Evolutionary conservation across 2,329 filamentous ascomycete genomes (phyloP).

Genomic region (Neofusicoccum laricinum): DNA sequence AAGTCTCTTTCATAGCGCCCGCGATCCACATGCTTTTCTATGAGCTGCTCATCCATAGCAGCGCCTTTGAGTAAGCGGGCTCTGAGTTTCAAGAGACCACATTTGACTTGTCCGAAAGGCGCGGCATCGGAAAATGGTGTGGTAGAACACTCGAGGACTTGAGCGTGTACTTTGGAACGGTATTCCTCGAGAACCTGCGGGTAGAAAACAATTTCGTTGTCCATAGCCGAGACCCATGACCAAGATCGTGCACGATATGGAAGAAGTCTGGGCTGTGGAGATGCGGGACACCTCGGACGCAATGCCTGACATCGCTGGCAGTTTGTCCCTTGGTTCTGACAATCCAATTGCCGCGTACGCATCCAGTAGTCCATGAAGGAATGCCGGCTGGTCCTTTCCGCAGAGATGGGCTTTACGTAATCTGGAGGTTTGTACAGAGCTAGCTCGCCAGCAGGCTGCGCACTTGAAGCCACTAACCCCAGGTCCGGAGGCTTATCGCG

Average conservation of each 20-base stretch:
- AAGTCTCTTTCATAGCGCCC: not conserved
- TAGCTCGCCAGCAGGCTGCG: not conserved
- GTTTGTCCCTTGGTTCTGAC: not conserved
- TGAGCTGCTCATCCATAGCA: not conserved
- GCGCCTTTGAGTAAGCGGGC: not conserved
- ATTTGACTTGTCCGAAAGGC: not conserved
- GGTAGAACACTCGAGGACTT: not conserved
- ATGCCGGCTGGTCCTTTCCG: not conserved
- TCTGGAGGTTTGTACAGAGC: not conserved
- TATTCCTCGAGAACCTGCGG: not conserved
- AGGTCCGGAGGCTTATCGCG: too few relatives aligned
- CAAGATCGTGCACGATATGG: not conserved
- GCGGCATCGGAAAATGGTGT: not conserved
- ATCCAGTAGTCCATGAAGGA: not conserved
- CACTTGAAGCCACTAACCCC: not conserved
- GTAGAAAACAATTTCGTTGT: not conserved
- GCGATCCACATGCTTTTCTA: not conserved
- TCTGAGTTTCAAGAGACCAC: not conserved
- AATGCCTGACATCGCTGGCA: not conserved
- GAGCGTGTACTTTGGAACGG: rapidly evolving
- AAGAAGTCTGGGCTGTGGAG: not conserved
- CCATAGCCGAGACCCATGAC: not conserved
- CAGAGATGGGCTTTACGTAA: not conserved
- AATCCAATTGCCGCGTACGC: not conserved
- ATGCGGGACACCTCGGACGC: not conserved